Conservation (phyloP, 2,329 filamentous ascomycete species). For the Capronia americana region DNA sequence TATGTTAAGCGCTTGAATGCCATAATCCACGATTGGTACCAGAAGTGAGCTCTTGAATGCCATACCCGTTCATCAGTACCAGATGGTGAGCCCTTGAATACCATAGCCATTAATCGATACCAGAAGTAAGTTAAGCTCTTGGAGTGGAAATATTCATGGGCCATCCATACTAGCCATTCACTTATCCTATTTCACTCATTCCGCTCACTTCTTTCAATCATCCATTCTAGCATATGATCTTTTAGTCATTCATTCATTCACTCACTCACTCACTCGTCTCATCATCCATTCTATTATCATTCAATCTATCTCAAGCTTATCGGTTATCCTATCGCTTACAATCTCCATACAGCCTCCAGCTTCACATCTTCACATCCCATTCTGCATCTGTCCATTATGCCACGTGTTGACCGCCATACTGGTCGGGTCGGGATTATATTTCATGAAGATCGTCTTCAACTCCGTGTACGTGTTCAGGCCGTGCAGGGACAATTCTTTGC, state of each 20-base stretch:
- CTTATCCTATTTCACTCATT: no score
- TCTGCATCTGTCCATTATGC: constrained; percentile 12
- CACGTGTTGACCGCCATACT: constrained; percentile 12
- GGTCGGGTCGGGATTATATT: constrained; percentile 31
- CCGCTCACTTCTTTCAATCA: no score
- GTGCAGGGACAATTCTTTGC: constrained; percentile 53
- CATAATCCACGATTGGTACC: no score
- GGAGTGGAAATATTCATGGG: neutral
- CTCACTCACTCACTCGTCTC: no score
- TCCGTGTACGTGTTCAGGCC: constrained; percentile 49
- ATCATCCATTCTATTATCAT: no score
- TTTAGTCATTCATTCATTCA: neutral
- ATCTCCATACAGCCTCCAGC: neutral
- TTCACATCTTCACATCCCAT: neutral
- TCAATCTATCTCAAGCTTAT: neutral
- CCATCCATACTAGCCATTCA: no score
- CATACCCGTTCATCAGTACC: no score
- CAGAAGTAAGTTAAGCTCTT: neutral
- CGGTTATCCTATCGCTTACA: no score
- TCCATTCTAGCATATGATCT: neutral
- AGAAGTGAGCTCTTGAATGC: no score
- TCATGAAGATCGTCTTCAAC: constrained; percentile 48
- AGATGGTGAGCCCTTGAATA: no score
- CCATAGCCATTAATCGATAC: neutral
- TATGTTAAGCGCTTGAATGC: neutral